phyloP scores from a whole-genome alignment of 805 yeast species.

The Ogataea thermomethanolica region DNA sequence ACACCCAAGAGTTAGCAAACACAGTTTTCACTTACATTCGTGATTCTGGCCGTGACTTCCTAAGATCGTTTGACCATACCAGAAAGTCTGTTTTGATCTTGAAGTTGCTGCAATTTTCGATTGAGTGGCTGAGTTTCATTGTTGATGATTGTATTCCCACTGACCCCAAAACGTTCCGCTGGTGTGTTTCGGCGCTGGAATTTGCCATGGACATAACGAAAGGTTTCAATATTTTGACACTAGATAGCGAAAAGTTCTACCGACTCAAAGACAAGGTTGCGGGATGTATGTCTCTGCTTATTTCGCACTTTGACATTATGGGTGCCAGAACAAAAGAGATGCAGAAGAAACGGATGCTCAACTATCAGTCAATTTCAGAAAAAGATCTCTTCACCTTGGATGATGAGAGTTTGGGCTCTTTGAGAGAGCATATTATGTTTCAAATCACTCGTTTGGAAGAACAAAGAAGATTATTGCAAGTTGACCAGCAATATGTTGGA shows the following conservation, averaged over 20 bases:
- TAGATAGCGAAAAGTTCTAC: constrained; percentile 73
- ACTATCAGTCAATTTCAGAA: constrained; percentile 44
- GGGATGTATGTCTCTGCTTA: constrained; percentile 87
- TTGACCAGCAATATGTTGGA: constrained; percentile 61
- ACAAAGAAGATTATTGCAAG: constrained; percentile 41
- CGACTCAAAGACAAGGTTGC: constrained; percentile 78
- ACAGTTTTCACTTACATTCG: constrained; percentile 72
- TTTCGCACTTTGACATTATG: constrained; percentile 97
- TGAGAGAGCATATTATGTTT: constrained; percentile 64
- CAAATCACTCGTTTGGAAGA: constrained; percentile 64
- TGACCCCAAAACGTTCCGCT: constrained; percentile 84
- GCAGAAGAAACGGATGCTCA: constrained; percentile 51
- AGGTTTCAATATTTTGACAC: constrained; percentile 81
- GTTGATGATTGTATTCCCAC: constrained; percentile 95
- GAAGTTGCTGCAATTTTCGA: constrained; percentile 68
- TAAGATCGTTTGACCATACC: constrained; percentile 58
- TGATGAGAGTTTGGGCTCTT: constrained; percentile 50
- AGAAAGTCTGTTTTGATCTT: constrained; percentile 66
- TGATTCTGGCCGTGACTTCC: constrained; percentile 74
- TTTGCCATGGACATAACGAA: constrained; percentile 93
- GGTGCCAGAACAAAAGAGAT: constrained; percentile 88
- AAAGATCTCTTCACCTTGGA: constrained; percentile 55
- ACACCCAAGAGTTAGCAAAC: constrained; percentile 73
- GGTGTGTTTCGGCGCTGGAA: constrained; percentile 95
- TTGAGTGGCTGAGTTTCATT: constrained; percentile 89